Conservation (phyloP, 2,329 filamentous ascomycete species). For the Exophiala mesophila region DNA sequence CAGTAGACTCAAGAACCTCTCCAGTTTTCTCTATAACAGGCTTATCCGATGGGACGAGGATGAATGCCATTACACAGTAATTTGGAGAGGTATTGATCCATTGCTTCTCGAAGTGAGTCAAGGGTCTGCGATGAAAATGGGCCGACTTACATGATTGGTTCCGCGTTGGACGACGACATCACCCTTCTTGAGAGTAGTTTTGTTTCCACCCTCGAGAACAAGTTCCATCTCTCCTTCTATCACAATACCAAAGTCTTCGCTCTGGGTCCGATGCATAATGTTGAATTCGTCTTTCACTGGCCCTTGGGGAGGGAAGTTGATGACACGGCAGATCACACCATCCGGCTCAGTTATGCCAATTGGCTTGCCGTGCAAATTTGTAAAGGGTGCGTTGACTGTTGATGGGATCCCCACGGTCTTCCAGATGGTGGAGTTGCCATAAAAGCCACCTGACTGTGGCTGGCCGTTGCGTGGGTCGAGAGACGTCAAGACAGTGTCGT, state of each 20-base stretch:
- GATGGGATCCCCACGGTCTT: slow-evolving; percentile 21
- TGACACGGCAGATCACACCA: slow-evolving; percentile 20
- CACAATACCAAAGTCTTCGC: slow-evolving; percentile 50
- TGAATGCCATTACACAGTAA: slow-evolving; percentile 13
- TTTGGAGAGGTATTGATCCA: slow-evolving; percentile 4
- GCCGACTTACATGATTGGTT: slow-evolving; percentile 13
- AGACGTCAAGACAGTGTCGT: not conserved
- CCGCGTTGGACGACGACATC: slow-evolving; percentile 31
- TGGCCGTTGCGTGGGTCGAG: not conserved
- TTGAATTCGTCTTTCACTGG: slow-evolving; percentile 1
- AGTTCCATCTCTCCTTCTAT: slow-evolving; percentile 50
- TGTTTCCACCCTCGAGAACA: slow-evolving; percentile 46
- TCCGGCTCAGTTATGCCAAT: slow-evolving; percentile 17
- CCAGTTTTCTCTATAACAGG: slow-evolving; percentile 8
- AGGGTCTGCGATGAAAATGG: not conserved
- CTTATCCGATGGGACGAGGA: slow-evolving; percentile 13
- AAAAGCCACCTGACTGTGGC: slow-evolving; percentile 1
- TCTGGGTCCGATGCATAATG: slow-evolving; percentile 48
- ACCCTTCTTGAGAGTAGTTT: slow-evolving; percentile 41
- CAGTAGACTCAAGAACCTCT: slow-evolving; percentile 8
- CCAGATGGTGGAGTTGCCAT: slow-evolving; percentile 24
- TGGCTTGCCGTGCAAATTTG: slow-evolving; percentile 22
- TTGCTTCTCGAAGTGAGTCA: not conserved
- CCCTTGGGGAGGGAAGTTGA: slow-evolving; percentile 20
- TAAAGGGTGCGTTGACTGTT: slow-evolving; percentile 18